A percentile compares a stretch with the other conserved stretches of the same genome.
Evolutionary conservation across 2,329 filamentous ascomycete species (phyloP).

Genomic region (Teratosphaeria gauchensis): DNA sequence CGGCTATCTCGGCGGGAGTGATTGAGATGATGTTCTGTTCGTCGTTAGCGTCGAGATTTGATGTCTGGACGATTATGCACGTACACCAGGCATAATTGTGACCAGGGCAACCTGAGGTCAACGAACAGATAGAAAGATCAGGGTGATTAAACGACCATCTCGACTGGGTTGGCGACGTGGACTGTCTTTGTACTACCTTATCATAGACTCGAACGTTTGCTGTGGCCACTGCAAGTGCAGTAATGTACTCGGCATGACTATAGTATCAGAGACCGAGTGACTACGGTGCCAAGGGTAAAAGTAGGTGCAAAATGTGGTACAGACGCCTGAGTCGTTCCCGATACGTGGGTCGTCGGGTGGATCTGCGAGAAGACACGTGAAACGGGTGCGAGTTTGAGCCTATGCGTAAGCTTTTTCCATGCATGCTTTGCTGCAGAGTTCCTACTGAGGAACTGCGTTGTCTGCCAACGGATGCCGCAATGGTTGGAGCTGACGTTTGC

Average conservation of each 20-base stretch:
- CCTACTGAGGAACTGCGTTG: not conserved
- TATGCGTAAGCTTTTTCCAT: not conserved
- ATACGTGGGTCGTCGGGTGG: not conserved
- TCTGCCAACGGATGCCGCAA: too few species aligned
- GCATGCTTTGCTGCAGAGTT: not conserved
- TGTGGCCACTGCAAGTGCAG: not conserved
- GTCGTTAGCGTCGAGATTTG: not conserved
- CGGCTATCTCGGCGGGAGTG: constrained; percentile 15
- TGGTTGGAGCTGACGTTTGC: too few species aligned
- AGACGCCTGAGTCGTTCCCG: not conserved
- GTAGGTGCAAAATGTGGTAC: not conserved
- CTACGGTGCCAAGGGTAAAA: not conserved
- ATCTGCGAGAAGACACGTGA: not conserved
- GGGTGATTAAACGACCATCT: not conserved
- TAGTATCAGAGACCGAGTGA: not conserved
- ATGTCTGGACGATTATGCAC: not conserved
- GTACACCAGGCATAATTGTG: not conserved
- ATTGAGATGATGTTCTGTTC: constrained; percentile 18
- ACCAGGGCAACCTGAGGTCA: too few species aligned
- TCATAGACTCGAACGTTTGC: not conserved
- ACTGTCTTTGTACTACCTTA: not conserved
- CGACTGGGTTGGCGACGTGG: not conserved
- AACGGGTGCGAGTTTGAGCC: not conserved
- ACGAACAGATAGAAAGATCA: not conserved
- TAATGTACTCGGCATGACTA: not conserved